These are phyloP conservation scores for Lachnellula subtilissima DNA, from an alignment of 2,329 filamentous ascomycete species.

Conservation along the genomic window DNA sequence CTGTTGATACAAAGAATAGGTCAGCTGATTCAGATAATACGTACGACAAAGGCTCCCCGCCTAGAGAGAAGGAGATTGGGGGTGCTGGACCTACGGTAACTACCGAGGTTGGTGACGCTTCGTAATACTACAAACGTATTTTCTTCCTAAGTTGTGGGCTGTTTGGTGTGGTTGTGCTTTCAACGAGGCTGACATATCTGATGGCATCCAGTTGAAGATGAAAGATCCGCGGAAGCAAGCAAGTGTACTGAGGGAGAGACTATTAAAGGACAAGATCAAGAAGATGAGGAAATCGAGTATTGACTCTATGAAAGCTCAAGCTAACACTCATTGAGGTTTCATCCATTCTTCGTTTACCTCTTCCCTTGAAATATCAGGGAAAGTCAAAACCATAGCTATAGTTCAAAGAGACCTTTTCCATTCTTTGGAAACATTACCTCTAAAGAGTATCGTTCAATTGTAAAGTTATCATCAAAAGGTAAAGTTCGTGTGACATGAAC, in stretches of 20 bases:
- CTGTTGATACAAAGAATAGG: constrained; percentile 45
- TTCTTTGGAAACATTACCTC: too few relatives aligned
- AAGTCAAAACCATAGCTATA: background rate
- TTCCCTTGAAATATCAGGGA: background rate
- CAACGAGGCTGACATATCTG: constrained; percentile 33
- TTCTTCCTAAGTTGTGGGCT: constrained; percentile 14
- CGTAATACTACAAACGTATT: constrained; percentile 21
- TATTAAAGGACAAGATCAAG: constrained; percentile 50
- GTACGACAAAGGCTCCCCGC: constrained; percentile 34
- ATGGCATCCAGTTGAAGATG: constrained; percentile 24
- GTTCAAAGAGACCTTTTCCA: too few relatives aligned
- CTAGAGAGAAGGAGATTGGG: constrained; percentile 20
- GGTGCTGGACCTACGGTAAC: constrained; percentile 23
- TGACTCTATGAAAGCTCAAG: constrained; percentile 36
- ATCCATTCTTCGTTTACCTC: background rate
- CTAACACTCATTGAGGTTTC: constrained; percentile 42
- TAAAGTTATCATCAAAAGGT: too few relatives aligned
- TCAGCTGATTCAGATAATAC: constrained; percentile 53
- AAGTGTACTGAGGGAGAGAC: constrained; percentile 44
- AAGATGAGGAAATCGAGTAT: constrained; percentile 50
- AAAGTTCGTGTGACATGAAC: too few relatives aligned
- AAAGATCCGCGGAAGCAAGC: constrained; percentile 39
- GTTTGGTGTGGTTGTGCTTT: constrained; percentile 7
- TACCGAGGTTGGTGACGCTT: constrained; percentile 41
- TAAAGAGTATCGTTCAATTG: too few relatives aligned